These are phyloP conservation scores for Lipomyces orientalis DNA, from an alignment of 805 yeast genomes.

Conservation along the genomic window DNA sequence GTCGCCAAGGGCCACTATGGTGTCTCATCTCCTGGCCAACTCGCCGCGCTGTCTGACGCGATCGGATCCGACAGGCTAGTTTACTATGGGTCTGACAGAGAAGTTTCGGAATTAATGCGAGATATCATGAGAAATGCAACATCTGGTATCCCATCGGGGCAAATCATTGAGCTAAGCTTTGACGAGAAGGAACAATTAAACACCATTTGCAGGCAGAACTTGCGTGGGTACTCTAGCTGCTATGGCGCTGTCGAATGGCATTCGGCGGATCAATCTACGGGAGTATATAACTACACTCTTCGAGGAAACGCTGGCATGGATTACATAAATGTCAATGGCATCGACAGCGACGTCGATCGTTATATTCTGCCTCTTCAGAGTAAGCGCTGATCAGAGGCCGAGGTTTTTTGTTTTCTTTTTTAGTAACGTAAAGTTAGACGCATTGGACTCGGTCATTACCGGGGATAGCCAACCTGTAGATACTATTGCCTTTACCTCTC, in stretches of 20 bases:
- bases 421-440: constrained; percentile 31
- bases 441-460: constrained; percentile 37
- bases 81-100: constrained; percentile 27
- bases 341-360: constrained; percentile 40
- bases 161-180: constrained; percentile 34
- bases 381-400: neutral
- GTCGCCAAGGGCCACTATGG: constrained; percentile 41
- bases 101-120: constrained; percentile 37
- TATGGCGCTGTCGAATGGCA: constrained; percentile 47
- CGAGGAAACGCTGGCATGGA: constrained; percentile 43
- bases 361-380: constrained; percentile 43
- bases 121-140: constrained; percentile 40
- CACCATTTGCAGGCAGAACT: constrained; percentile 40
- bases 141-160: constrained; percentile 40
- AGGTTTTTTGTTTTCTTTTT: neutral
- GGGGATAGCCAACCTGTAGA: constrained; percentile 19
- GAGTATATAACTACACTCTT: constrained; percentile 44
- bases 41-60: constrained; percentile 33
- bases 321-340: constrained; percentile 37
- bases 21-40: constrained; percentile 38
- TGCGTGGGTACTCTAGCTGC: constrained; percentile 42
- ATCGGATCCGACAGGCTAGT: constrained; percentile 39
- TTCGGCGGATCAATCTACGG: constrained; percentile 35
- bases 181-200: constrained; percentile 2
- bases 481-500: constrained; percentile 42